These are phyloP conservation scores for Rhizophagus sp. DNA, from an alignment of 192 early-diverging fungal genomes.

Conservation along the genomic window DNA sequence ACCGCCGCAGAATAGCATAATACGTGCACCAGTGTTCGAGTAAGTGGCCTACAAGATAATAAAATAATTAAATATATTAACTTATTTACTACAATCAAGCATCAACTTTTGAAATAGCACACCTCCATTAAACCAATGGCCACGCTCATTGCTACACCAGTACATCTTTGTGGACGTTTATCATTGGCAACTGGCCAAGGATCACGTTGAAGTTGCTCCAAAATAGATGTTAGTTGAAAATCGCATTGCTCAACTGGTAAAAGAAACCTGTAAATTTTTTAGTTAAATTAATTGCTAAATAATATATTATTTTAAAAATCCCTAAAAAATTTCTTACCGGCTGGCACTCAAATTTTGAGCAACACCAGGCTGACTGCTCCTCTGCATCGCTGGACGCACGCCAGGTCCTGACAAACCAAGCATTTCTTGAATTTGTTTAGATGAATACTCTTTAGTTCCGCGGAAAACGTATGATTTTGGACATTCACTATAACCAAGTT, in stretches of 20 bases:
- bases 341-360: constrained; percentile 1
- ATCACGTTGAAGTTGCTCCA: constrained; percentile 97
- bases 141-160: constrained; percentile 92
- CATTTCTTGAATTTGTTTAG: constrained; percentile 97
- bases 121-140: constrained; percentile 90
- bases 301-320: not conserved
- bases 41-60: constrained; percentile 65
- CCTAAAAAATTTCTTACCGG: not conserved
- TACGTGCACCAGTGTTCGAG: constrained; percentile 87
- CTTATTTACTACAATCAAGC: not conserved
- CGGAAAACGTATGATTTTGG: constrained; percentile 98
- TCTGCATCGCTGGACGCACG: constrained; percentile 45
- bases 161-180: constrained; percentile 90
- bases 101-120: not conserved
- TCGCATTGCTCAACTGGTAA: constrained; percentile 93
- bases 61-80: not conserved
- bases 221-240: constrained; percentile 89
- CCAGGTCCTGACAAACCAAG: constrained; percentile 71
- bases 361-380: constrained; percentile 43
- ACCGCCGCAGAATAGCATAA: constrained; percentile 94
- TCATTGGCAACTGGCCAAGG: constrained; percentile 94
- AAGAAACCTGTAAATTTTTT: constrained; percentile 64
- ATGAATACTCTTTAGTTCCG: constrained; percentile 93
- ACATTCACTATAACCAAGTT: constrained; percentile 93
- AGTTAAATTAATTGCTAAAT: not conserved